phyloP scores from a whole-genome alignment of 75 land plant genomes.

The Cupressus sempervirens region DNA sequence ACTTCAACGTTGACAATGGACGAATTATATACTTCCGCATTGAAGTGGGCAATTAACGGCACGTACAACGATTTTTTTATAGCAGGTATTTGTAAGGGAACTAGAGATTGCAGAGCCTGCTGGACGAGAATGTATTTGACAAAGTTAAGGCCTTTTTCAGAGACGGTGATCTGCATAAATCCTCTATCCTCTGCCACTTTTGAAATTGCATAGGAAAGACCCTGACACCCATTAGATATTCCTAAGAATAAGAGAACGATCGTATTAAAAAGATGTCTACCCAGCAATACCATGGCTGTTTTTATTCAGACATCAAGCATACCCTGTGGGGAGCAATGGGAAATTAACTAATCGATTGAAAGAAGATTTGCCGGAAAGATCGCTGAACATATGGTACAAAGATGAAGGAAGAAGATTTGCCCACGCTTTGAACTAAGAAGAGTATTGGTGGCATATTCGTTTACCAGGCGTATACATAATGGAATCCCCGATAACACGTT shows the following conservation, averaged over 20 bases:
- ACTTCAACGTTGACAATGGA: slow-evolving; percentile 36
- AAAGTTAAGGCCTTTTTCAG: slow-evolving; percentile 59
- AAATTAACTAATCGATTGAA: not conserved
- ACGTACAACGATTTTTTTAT: slow-evolving; percentile 39
- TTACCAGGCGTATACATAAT: not conserved
- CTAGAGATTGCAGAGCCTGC: slow-evolving; percentile 43
- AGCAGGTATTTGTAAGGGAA: slow-evolving; percentile 45
- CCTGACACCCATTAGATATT: not conserved
- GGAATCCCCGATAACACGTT: not conserved
- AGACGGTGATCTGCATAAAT: slow-evolving; percentile 39
- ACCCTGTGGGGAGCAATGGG: not conserved
- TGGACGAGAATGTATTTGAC: slow-evolving; percentile 51
- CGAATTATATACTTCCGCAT: slow-evolving; percentile 36
- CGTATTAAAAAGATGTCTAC: not conserved
- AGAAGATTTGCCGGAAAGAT: not conserved
- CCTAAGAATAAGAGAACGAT: not conserved
- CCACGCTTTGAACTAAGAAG: not conserved
- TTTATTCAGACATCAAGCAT: not conserved
- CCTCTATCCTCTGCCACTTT: slow-evolving; percentile 10
- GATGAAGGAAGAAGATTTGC: not conserved
- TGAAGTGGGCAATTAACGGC: slow-evolving; percentile 53
- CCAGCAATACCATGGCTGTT: not conserved
- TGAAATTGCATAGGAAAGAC: not conserved
- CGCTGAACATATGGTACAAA: not conserved
- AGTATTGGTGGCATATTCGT: not conserved